A percentile compares a stretch with the other conserved stretches of the same genome.
Conservation (phyloP, 148 eudicot species). For the Beta vulgaris region DNA sequence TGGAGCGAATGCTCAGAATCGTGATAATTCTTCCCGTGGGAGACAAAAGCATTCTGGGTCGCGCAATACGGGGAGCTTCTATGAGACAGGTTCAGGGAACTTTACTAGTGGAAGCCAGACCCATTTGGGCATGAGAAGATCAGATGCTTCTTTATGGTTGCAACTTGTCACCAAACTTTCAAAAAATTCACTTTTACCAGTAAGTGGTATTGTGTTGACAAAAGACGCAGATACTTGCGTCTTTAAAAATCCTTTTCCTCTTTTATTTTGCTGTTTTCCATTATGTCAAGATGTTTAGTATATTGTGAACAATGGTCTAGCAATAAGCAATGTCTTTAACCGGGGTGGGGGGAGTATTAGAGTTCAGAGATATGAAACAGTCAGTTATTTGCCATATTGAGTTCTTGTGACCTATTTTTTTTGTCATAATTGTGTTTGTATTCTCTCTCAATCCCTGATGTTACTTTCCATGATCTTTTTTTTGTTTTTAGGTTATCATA, state of each 20-base stretch:
- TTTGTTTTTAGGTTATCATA: constrained; percentile 67
- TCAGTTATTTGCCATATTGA: neutral
- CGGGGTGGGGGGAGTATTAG: neutral
- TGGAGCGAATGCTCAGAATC: constrained; percentile 53
- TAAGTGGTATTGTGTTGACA: constrained; percentile 39
- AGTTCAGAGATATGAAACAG: neutral
- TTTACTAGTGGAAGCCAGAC: constrained; percentile 45
- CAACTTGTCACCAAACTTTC: constrained; percentile 79
- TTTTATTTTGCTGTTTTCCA: constrained; percentile 13
- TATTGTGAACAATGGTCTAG: neutral
- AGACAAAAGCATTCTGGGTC: constrained; percentile 80
- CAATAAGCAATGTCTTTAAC: no score
- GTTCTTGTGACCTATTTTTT: neutral
- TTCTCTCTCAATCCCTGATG: neutral
- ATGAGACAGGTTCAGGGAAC: constrained; percentile 49
- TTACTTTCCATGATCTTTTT: neutral
- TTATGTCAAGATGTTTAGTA: neutral
- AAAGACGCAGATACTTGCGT: neutral
- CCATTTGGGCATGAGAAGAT: constrained; percentile 62
- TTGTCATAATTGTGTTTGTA: neutral
- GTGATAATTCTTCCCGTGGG: constrained; percentile 48
- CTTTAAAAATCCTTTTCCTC: constrained; percentile 1
- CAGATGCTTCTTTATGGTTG: constrained; percentile 75
- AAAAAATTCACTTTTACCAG: constrained; percentile 80
- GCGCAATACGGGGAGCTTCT: constrained; percentile 42